Evolutionary conservation across 805 yeast genomes (phyloP), one percentile per base, ranked within the genome.

Genomic region (Ogataea pilisensis): DNA sequence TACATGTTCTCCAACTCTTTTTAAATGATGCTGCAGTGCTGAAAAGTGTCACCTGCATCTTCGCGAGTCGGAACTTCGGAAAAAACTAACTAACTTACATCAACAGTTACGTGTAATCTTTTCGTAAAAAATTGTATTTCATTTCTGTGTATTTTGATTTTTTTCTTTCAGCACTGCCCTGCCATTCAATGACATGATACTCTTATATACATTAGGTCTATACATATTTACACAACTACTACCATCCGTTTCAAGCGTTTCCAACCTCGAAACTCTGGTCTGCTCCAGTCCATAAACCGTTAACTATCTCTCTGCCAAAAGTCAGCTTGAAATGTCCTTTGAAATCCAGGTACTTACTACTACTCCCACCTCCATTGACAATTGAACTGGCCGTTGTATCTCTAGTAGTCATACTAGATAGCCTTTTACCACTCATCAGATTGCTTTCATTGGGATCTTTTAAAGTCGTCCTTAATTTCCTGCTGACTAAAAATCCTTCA

Each of bases 261-360:
- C 32, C 30, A 4, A 42, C 24, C 24, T 27, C 18, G 30, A 43
- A 36, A 18, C 39, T 40, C 16, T 43, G 43, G 19, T 35, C 38
- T 9, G 50, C 50, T 12, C 41, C 34, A 16, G 37, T 31, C 54
- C 54, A 50, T 22, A 50, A 37, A 8, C 35, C 41, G 13, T 40
- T 34, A 11, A 40, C 48, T 19, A 44, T n/a, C 5, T 44, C 48
- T 21, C 39, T 35, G 3, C 49, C 50, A 2, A 27, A 20, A 2
- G 44, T 48, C 17, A 34, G 17, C 18, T 41, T 44, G 43, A 50
- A 48, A 8, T 20, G 25, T 8, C 54, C 54, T 18, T 35, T 36
- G 17, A 39, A 13, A 28, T 47, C 51, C 28, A 46, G 7, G 31
- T 38, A 48, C 14, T 34, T 14, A 2, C 13, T 28, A 9, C n/a